Evolutionary conservation across 768 basidiomycete species (phyloP).

Genomic region (Neoboletus subvelutipes): DNA sequence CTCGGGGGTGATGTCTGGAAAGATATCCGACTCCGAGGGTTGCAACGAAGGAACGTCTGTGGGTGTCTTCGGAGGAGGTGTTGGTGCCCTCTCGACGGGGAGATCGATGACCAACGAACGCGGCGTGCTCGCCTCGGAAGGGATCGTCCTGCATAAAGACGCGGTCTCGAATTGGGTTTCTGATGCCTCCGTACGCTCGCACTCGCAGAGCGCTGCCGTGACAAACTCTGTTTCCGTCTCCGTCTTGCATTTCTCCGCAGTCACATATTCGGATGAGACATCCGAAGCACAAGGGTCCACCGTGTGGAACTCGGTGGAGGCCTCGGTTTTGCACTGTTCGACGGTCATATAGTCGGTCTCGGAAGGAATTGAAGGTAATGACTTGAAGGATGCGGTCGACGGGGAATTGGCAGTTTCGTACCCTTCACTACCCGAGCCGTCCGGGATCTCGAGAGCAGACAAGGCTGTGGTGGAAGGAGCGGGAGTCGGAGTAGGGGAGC

Average conservation of each 20-base stretch:
- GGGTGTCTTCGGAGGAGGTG: slow-evolving; percentile 30
- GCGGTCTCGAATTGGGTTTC: slow-evolving; percentile 55
- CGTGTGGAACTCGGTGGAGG: slow-evolving; percentile 48
- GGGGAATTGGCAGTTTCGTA: slow-evolving; percentile 47
- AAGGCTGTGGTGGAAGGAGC: slow-evolving; percentile 30
- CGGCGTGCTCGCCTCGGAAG: slow-evolving; percentile 35
- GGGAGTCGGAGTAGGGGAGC: slow-evolving; percentile 32
- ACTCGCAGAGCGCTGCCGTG: slow-evolving; percentile 45
- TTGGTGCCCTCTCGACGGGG: slow-evolving; percentile 21
- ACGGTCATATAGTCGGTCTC: slow-evolving; percentile 46
- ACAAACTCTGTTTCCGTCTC: slow-evolving; percentile 45
- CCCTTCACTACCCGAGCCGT: slow-evolving; percentile 47
- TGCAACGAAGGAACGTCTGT: slow-evolving; percentile 27
- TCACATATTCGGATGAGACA: slow-evolving; percentile 47
- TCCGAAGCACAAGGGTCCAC: slow-evolving; percentile 45
- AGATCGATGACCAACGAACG: slow-evolving; percentile 38
- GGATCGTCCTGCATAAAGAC: slow-evolving; percentile 36
- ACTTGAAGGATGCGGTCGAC: slow-evolving; percentile 52
- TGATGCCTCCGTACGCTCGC: slow-evolving; percentile 33
- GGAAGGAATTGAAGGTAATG: slow-evolving; percentile 60
- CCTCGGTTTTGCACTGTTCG: slow-evolving; percentile 43
- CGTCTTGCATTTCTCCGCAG: slow-evolving; percentile 47
- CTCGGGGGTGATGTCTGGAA: slow-evolving; percentile 22
- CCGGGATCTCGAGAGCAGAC: slow-evolving; percentile 32
- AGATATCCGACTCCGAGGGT: slow-evolving; percentile 26